Conservation (phyloP, 805 yeast genomes). For the Yamadazyma nakazawae region DNA sequence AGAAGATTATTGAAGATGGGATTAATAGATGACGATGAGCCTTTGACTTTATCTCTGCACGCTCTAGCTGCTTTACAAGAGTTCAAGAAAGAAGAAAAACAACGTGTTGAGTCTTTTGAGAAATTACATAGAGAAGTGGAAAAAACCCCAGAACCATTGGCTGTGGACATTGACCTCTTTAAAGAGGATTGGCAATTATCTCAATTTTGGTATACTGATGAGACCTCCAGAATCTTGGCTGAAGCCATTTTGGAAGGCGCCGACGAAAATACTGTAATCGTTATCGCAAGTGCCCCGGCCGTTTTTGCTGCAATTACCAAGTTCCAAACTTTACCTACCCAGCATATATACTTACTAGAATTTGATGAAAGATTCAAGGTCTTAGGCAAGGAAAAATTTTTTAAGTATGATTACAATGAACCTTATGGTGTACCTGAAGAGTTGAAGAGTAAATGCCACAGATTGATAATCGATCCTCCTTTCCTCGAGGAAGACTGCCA, state of each 20-base stretch:
- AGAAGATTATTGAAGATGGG: slow-evolving; percentile 9
- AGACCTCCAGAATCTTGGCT: slow-evolving; percentile 67
- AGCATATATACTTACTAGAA: slow-evolving; percentile 72
- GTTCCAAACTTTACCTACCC: slow-evolving; percentile 54
- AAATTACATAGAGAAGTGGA: slow-evolving; percentile 39
- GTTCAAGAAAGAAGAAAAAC: slow-evolving; percentile 62
- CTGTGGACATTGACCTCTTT: slow-evolving; percentile 57
- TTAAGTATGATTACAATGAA: slow-evolving; percentile 68
- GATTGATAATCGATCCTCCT: slow-evolving; percentile 84
- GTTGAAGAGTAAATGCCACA: slow-evolving; percentile 60
- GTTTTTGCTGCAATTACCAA: slow-evolving; percentile 76
- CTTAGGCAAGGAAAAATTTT: slow-evolving; percentile 69
- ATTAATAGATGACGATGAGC: slow-evolving; percentile 41
- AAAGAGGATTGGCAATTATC: slow-evolving; percentile 93
- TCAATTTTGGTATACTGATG: slow-evolving; percentile 84
- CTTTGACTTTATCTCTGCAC: slow-evolving; percentile 44
- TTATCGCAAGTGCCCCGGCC: slow-evolving; percentile 85
- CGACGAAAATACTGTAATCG: slow-evolving; percentile 64
- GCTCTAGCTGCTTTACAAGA: slow-evolving; percentile 58
- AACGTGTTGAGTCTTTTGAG: slow-evolving; percentile 54
- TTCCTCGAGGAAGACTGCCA: slow-evolving; percentile 82
- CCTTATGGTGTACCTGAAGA: slow-evolving; percentile 61
- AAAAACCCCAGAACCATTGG: slow-evolving; percentile 22
- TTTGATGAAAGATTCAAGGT: slow-evolving; percentile 73
- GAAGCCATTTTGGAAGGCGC: slow-evolving; percentile 76